phyloP scores from a whole-genome alignment of 495 filamentous ascomycete species.

The Penicillium mononematosum region DNA sequence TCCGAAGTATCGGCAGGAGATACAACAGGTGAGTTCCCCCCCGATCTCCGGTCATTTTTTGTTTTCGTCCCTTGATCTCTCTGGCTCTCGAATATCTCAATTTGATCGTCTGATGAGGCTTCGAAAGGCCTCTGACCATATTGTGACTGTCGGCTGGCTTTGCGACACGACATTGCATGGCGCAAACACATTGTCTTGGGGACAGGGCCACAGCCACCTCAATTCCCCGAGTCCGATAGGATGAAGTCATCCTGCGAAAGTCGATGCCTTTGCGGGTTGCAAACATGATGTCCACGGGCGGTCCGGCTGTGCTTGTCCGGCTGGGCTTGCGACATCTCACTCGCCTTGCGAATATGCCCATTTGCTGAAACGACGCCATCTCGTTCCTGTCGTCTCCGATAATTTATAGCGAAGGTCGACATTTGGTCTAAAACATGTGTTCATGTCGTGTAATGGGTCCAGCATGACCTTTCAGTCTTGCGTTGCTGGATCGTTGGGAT shows the following conservation, averaged over 20 bases:
- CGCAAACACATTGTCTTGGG: neutral
- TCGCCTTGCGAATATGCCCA: neutral
- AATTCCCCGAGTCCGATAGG: neutral
- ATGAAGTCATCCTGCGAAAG: neutral
- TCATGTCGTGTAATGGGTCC: neutral
- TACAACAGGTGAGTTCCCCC: constrained; percentile 70
- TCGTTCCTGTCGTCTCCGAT: neutral
- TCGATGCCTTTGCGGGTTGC: neutral
- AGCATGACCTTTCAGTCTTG: neutral
- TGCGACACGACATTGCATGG: neutral
- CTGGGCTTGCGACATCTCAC: neutral
- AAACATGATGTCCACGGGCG: neutral
- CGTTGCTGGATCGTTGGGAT: neutral
- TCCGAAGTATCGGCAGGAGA: constrained; percentile 92
- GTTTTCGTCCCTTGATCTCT: constrained; percentile 1
- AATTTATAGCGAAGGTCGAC: no score
- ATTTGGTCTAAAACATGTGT: no score
- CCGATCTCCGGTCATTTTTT: neutral
- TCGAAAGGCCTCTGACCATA: neutral
- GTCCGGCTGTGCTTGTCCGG: neutral
- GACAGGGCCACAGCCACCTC: no score
- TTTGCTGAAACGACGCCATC: neutral
- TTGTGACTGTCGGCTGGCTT: neutral
- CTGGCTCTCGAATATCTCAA: constrained; percentile 2
- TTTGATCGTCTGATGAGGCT: neutral